These are phyloP conservation scores for Apiospora aurea DNA, from an alignment of 2,329 filamentous ascomycete species.

Conservation along the genomic window DNA sequence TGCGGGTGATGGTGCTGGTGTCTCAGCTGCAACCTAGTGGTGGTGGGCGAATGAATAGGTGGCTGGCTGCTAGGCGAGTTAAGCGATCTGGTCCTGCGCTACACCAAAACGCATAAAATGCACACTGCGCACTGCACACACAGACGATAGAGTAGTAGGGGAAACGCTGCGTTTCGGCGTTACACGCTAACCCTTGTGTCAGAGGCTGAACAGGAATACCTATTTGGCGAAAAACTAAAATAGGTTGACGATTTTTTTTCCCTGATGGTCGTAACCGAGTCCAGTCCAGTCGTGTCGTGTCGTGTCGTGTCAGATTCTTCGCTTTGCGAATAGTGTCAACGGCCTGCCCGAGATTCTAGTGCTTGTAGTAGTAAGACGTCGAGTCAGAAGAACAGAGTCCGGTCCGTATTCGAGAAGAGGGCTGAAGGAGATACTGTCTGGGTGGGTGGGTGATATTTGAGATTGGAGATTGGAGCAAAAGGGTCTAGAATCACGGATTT, in stretches of 20 bases:
- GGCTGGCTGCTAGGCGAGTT: conserved; percentile 2
- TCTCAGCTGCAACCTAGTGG: conserved; percentile 19
- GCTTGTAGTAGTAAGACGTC: background rate
- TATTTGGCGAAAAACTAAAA: conserved; percentile 7
- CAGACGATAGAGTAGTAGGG: background rate
- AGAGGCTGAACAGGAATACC: conserved; percentile 10
- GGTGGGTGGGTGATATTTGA: background rate
- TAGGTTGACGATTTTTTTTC: background rate
- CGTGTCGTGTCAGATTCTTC: conserved; percentile 1
- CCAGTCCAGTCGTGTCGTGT: background rate
- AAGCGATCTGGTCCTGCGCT: conserved; percentile 18
- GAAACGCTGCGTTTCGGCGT: conserved; percentile 21
- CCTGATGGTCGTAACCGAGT: background rate
- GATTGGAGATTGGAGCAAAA: background rate
- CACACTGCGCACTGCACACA: too few species aligned
- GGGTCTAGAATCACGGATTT: conserved; percentile 17
- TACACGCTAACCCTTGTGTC: background rate
- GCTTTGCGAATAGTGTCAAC: background rate
- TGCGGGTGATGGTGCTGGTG: conserved; percentile 19
- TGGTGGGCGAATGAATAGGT: conserved; percentile 16
- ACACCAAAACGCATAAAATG: background rate
- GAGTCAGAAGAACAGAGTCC: background rate
- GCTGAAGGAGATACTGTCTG: conserved; percentile 11
- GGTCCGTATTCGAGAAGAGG: background rate
- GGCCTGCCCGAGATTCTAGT: conserved; percentile 10